phyloP scores from a whole-genome alignment of 1,284 basidiomycete species.

The Mycena sp. region DNA sequence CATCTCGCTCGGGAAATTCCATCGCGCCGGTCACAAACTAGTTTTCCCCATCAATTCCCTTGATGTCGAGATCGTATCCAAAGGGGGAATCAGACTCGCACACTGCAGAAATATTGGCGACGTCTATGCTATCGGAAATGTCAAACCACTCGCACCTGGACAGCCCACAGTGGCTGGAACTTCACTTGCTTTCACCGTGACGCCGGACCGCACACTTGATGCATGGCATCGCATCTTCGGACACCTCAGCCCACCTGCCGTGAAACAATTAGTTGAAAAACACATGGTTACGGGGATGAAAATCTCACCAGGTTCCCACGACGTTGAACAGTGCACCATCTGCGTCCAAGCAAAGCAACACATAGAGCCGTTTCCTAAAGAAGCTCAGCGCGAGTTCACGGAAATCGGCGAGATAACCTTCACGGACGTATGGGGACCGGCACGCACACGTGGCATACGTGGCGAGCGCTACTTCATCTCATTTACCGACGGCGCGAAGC shows the following conservation, averaged over 20 bases:
- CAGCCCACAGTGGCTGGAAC: background rate
- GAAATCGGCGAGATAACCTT: conserved; percentile 36
- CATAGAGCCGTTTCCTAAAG: conserved; percentile 16
- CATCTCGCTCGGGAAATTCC: conserved; percentile 6
- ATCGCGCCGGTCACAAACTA: background rate
- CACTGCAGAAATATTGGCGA: conserved; percentile 15
- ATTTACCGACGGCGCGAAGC: conserved; percentile 38
- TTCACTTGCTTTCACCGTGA: conserved; percentile 6
- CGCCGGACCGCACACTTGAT: conserved; percentile 2
- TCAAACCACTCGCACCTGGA: conserved; percentile 3
- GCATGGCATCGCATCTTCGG: conserved; percentile 14
- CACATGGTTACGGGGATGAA: conserved; percentile 15
- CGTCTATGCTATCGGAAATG: conserved; percentile 8
- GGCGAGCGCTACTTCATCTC: conserved; percentile 35
- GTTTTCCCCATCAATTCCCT: background rate
- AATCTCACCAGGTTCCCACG: background rate
- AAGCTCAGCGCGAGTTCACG: conserved; percentile 8
- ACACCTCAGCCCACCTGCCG: conserved; percentile 5
- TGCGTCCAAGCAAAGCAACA: conserved; percentile 21
- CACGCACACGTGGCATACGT: no score
- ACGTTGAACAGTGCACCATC: conserved; percentile 7
- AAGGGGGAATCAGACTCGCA: background rate
- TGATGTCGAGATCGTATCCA: background rate
- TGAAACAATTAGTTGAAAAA: conserved; percentile 4
- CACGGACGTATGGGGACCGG: conserved; percentile 37